These are phyloP conservation scores for Metschnikowia lunata DNA, from an alignment of 805 yeast genomes.

Conservation along the genomic window DNA sequence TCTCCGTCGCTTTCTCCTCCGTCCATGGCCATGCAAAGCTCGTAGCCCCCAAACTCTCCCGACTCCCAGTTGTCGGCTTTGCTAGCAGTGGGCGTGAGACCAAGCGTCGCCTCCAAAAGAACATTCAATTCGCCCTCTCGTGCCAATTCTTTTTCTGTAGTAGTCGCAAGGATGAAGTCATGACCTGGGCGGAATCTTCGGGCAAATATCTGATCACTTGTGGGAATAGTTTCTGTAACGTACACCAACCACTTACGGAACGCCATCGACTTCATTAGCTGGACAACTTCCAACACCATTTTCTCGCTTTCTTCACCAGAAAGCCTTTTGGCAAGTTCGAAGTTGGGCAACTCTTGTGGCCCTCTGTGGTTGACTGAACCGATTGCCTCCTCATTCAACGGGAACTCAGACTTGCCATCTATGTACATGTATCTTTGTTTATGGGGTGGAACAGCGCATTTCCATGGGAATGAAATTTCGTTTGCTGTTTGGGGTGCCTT, in stretches of 20 bases:
- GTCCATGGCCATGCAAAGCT: slow-evolving; percentile 73
- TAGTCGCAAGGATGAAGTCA: slow-evolving; percentile 88
- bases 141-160: slow-evolving; percentile 39
- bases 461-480: slow-evolving; percentile 75
- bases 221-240: slow-evolving; percentile 58
- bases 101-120: slow-evolving; percentile 73
- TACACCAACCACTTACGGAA: slow-evolving; percentile 67
- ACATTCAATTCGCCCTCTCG: slow-evolving; percentile 37
- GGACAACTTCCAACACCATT: slow-evolving; percentile 50
- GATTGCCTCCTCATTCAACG: slow-evolving; percentile 31
- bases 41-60: slow-evolving; percentile 95
- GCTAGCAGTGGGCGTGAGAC: slow-evolving; percentile 64
- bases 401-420: slow-evolving; percentile 52
- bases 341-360: slow-evolving; percentile 56
- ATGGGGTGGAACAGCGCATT: slow-evolving; percentile 88
- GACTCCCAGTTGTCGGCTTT: slow-evolving; percentile 70
- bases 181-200: slow-evolving; percentile 93
- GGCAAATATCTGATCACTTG: slow-evolving; percentile 63
- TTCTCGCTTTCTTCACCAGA: slow-evolving; percentile 24
- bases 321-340: slow-evolving; percentile 31
- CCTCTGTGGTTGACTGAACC: slow-evolving; percentile 28
- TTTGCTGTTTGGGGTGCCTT: slow-evolving; percentile 52
- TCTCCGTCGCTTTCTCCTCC: slow-evolving; percentile 44
- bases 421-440: slow-evolving; percentile 82
- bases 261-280: slow-evolving; percentile 53